Base-by-base conservation (phyloP, 441 rosid species). In the Erodium trifolium region DNA sequence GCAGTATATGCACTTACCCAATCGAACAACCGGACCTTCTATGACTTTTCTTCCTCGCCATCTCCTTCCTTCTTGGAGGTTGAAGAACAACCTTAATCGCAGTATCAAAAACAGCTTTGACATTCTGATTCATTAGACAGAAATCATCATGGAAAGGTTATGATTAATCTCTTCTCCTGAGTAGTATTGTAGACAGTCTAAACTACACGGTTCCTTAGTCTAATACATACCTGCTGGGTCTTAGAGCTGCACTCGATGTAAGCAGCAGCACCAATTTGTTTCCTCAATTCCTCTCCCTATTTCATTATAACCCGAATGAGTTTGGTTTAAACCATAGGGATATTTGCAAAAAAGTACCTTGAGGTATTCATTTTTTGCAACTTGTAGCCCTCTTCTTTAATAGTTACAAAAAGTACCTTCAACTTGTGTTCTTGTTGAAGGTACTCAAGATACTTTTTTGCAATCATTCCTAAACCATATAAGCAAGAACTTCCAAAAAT, bases 181-280 rank as follows among this genome's bases (percentile, higher is more conserved):
- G 2, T 37, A 37, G 43, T 37, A 37, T 37, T 37, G 43, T 37
- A 37, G 43, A 37, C 43, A 37, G 6, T 37, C 59, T n/a, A 69
- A 63, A 43, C 23, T 45, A n/a, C 64, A 19, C 47, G 34, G 27
- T 23, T 57, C 12, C 17, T 35, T 1, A 5, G n/a, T 12, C 43
- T 29, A 65, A 12, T 41, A 79, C 68, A 3, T 37, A 94, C 98
- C 88, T 90, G 99, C 78, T 92, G 99, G 70, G 99, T 88, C 80
- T 94, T 94, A 27, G 98, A 94, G 82, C 99, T 92, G 74, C 99
- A 92, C 69, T 94, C 97, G 0, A 94, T 90, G 76, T 94, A 94
- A 45, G 99, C 94, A 19, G 96, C 88, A 37, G 98, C 98, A 10
- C 98, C 99, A 43, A 94, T 92, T 78, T 90, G 97, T 76, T 87